Evolutionary conservation across 1,284 basidiomycete genomes (phyloP).

Genomic region (Cutaneotrichosporon sp.): DNA sequence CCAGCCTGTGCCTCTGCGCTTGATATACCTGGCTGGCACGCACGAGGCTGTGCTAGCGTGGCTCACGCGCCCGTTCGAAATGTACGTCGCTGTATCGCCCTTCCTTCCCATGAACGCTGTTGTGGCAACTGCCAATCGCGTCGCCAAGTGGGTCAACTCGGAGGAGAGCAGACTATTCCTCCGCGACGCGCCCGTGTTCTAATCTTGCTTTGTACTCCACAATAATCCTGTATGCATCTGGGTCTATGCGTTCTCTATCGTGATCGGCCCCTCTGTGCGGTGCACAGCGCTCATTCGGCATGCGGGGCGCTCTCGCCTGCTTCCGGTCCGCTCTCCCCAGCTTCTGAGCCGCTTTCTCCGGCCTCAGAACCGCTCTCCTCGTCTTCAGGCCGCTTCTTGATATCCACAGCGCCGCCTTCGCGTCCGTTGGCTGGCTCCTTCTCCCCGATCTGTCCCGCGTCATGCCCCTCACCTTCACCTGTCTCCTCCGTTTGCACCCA

Average conservation of each 20-base stretch:
- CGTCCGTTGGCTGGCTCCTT: not conserved
- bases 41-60: constrained; percentile 76
- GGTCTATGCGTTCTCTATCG: not conserved
- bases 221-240: constrained; percentile 5
- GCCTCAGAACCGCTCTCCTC: not conserved
- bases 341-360: too few species aligned
- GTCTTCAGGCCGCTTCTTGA: not conserved
- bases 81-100: constrained; percentile 80
- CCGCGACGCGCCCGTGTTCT: constrained; percentile 81
- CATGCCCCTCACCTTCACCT: not conserved
- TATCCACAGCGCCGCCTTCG: not conserved
- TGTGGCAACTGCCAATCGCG: constrained; percentile 78
- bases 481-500: constrained; percentile 30
- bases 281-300: too few species aligned
- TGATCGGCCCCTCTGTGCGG: too few species aligned
- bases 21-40: constrained; percentile 77
- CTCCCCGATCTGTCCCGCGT: not conserved
- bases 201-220: not conserved
- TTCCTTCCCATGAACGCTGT: constrained; percentile 77
- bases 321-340: too few species aligned
- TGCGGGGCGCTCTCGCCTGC: too few species aligned
- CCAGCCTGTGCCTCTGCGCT: constrained; percentile 63
- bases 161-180: constrained; percentile 79
- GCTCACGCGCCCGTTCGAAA: constrained; percentile 85
- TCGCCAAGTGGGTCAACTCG: constrained; percentile 83